Conservation (phyloP, 371 early-diverging fungal species). For the Entomophthora muscae region DNA sequence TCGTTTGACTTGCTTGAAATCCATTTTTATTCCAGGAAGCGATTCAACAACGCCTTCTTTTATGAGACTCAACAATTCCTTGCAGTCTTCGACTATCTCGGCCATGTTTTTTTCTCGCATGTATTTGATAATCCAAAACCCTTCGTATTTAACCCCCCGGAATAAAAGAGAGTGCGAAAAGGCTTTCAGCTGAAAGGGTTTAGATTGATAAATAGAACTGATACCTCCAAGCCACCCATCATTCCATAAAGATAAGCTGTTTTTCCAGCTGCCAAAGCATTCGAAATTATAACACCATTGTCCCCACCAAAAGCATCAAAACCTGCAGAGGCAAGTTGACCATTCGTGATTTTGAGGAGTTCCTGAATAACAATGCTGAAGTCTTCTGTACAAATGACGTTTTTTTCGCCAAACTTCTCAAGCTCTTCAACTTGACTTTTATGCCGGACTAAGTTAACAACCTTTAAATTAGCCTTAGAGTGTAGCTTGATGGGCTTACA, state of each 20-base stretch:
- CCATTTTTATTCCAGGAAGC: background rate
- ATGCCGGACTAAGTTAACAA: background rate
- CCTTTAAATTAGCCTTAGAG: background rate
- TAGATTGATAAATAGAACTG: background rate
- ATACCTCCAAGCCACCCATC: constrained; percentile 3
- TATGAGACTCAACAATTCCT: background rate
- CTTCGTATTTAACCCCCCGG: background rate
- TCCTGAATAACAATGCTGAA: background rate
- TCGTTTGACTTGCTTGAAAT: background rate
- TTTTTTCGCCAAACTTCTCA: background rate
- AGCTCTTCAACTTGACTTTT: constrained; percentile 3
- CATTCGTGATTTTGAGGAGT: background rate
- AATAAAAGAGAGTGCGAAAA: constrained; percentile 5
- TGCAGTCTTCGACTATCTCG: background rate
- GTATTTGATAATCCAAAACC: constrained; percentile 3
- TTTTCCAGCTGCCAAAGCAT: background rate
- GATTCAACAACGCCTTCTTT: background rate
- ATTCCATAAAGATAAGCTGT: background rate
- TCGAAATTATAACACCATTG: background rate
- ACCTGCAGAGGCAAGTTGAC: constrained; percentile 1
- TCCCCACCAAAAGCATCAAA: constrained; percentile 7
- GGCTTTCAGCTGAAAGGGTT: background rate
- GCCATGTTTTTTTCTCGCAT: background rate
- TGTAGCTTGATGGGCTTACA: background rate
- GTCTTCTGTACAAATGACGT: background rate